Percentiles rank a stretch among this genome's conserved stretches.
These are phyloP conservation scores for Fraxinus dipetala DNA, from an alignment of 305 asterid genomes.

Conservation along the genomic window DNA sequence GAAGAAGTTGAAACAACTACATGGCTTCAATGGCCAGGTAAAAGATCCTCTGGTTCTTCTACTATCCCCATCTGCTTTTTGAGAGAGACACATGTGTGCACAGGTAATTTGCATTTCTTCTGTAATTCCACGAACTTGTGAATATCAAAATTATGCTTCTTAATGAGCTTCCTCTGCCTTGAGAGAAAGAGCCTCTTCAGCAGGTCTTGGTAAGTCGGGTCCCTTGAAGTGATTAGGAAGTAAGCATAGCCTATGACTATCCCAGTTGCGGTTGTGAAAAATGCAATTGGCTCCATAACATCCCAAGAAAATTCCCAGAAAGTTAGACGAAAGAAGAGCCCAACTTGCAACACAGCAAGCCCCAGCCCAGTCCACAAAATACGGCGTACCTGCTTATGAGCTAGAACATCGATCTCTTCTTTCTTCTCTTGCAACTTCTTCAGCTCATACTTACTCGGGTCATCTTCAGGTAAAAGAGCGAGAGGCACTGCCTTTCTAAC, in stretches of 20 bases:
- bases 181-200: slow-evolving; percentile 84
- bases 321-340: slow-evolving; percentile 90
- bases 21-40: slow-evolving; percentile 42
- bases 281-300: slow-evolving; percentile 95
- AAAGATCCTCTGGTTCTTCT: slow-evolving; percentile 57
- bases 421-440: slow-evolving; percentile 55
- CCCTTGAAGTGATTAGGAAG: slow-evolving; percentile 83
- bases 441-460: slow-evolving; percentile 61
- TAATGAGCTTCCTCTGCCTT: slow-evolving; percentile 81
- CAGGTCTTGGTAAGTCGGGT: slow-evolving; percentile 81
- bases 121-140: slow-evolving; percentile 75
- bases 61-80: slow-evolving; percentile 52
- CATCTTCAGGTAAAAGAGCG: slow-evolving; percentile 67
- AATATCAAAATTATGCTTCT: slow-evolving; percentile 57
- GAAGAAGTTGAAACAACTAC: not conserved
- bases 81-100: slow-evolving; percentile 41
- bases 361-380: slow-evolving; percentile 80
- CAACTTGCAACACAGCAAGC: slow-evolving; percentile 53
- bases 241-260: slow-evolving; percentile 80
- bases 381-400: slow-evolving; percentile 84
- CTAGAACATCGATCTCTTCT: slow-evolving; percentile 64
- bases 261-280: slow-evolving; percentile 74
- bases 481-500: slow-evolving; percentile 84
- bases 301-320: slow-evolving; percentile 99
- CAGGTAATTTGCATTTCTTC: slow-evolving; percentile 53